Percentiles rank a stretch among this genome's conserved stretches.
Evolutionary conservation across 2,329 filamentous ascomycete species (phyloP).

Genomic region (Berkeleyomyces basicola): DNA sequence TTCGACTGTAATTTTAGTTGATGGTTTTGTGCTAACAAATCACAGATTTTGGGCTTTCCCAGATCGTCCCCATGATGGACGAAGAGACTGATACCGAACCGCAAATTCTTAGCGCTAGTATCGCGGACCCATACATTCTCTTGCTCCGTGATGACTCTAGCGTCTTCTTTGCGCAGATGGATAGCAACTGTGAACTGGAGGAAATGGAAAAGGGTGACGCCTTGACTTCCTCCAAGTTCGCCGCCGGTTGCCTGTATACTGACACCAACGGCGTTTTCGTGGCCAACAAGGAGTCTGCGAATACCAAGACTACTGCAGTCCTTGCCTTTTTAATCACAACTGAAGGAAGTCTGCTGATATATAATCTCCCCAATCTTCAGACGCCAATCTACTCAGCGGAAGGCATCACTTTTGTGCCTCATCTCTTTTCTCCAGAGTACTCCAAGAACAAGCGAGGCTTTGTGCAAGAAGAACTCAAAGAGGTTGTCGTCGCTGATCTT

Average conservation of each 20-base stretch:
- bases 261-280: slow-evolving; percentile 43
- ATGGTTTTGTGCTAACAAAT: slow-evolving; percentile 13
- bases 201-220: slow-evolving; percentile 52
- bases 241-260: slow-evolving; percentile 69
- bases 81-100: slow-evolving; percentile 75
- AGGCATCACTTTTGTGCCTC: slow-evolving; percentile 61
- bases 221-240: slow-evolving; percentile 51
- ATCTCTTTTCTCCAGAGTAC: slow-evolving; percentile 56
- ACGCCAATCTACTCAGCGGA: slow-evolving; percentile 59
- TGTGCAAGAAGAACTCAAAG: slow-evolving; percentile 55
- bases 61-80: slow-evolving; percentile 86
- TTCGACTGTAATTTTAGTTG: slow-evolving; percentile 9
- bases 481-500: slow-evolving; percentile 71
- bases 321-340: slow-evolving; percentile 63
- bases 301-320: slow-evolving; percentile 29
- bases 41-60: slow-evolving; percentile 68
- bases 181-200: slow-evolving; percentile 64
- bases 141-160: slow-evolving; percentile 73
- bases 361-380: slow-evolving; percentile 55
- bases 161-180: slow-evolving; percentile 61
- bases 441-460: slow-evolving; percentile 50
- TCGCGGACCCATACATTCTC: slow-evolving; percentile 72
- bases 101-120: slow-evolving; percentile 61
- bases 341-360: slow-evolving; percentile 62
- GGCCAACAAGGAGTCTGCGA: slow-evolving; percentile 25